These are phyloP conservation scores for Cicer cuneatum DNA, from an alignment of 306 rosid genomes.

Conservation along the genomic window DNA sequence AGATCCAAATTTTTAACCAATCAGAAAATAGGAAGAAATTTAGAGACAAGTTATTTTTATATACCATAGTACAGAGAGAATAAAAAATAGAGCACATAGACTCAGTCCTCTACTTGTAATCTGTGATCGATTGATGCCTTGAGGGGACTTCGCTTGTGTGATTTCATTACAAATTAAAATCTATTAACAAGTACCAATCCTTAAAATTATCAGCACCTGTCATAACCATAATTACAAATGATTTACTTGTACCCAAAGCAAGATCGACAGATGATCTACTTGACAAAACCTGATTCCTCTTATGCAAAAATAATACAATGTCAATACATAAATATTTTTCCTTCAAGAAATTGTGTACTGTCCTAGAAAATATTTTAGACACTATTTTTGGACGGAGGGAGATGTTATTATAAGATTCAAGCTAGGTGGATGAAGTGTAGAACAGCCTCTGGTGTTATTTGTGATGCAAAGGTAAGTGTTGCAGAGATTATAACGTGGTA, in stretches of 20 bases:
- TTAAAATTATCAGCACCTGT: no score
- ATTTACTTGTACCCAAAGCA: neutral
- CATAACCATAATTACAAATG: neutral
- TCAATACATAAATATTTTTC: neutral
- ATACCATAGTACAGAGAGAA: neutral
- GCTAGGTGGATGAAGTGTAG: constrained; percentile 5
- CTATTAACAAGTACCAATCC: no score
- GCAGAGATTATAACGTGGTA: neutral
- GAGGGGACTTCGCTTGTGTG: neutral
- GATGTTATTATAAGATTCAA: neutral
- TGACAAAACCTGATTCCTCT: neutral
- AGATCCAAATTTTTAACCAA: neutral
- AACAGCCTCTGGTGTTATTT: neutral
- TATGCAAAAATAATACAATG: neutral
- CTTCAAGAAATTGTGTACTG: neutral
- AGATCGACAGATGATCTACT: neutral
- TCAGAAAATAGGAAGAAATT: constrained; percentile 4
- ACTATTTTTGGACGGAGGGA: neutral
- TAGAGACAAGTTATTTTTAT: neutral
- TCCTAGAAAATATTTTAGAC: neutral
- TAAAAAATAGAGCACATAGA: constrained; percentile 9
- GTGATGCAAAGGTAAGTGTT: neutral
- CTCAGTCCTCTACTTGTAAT: neutral
- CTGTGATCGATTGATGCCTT: neutral
- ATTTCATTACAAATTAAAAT: no score